phyloP scores from a whole-genome alignment of 345 rosid genomes.

The Erysimum cheiranthoides region DNA sequence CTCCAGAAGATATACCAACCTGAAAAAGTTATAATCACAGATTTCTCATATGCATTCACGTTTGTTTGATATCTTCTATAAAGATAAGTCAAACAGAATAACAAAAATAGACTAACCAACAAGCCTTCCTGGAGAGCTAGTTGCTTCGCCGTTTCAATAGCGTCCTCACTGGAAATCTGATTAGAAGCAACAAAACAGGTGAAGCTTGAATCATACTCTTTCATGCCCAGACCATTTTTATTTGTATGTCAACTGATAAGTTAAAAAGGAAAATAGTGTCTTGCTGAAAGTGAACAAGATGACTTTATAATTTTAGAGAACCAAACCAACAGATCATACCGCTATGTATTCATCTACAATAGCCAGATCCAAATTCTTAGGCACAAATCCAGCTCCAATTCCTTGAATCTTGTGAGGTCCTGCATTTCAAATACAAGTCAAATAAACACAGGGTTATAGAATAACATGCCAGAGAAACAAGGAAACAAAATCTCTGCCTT shows the following conservation, averaged over 20 bases:
- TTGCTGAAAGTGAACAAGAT: conserved; percentile 19
- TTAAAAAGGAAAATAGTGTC: background rate
- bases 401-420: conserved; percentile 99
- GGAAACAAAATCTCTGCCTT: conserved; percentile 32
- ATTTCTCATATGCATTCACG: conserved; percentile 8
- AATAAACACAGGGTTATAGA: background rate
- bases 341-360: conserved; percentile 87
- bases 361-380: conserved; percentile 76
- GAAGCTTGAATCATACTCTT: background rate
- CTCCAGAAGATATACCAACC: conserved; percentile 99
- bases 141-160: conserved; percentile 96
- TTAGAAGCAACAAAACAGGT: conserved; percentile 29
- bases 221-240: background rate
- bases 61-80: background rate
- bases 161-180: conserved; percentile 91
- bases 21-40: conserved; percentile 39
- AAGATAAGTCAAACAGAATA: background rate
- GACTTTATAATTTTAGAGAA: background rate
- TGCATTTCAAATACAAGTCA: conserved; percentile 43
- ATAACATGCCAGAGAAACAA: conserved; percentile 19
- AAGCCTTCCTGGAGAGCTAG: conserved; percentile 95
- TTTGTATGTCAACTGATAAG: background rate
- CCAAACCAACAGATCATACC: conserved; percentile 47
- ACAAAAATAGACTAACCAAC: conserved; percentile 63
- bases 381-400: conserved; percentile 98